A percentile compares a stretch with the other conserved stretches of the same genome.
These are phyloP conservation scores for Sphaerobolus stellatus DNA, from an alignment of 1,284 basidiomycete species.

Conservation along the genomic window DNA sequence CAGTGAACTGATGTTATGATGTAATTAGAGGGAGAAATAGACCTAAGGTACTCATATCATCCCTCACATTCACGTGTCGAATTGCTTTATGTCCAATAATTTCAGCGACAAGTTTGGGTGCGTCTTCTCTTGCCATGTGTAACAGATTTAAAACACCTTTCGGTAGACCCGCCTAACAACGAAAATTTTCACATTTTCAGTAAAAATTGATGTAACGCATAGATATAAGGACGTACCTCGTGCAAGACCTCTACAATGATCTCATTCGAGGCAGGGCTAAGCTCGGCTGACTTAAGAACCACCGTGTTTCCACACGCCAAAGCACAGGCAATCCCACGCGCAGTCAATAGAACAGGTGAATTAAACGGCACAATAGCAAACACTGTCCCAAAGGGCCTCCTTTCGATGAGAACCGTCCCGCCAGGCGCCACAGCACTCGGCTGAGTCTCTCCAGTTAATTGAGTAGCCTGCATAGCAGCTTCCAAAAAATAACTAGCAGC, in stretches of 20 bases:
- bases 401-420: conserved; percentile 30
- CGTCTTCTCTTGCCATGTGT: conserved; percentile 47
- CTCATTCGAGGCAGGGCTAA: conserved; percentile 49
- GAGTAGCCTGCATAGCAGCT: conserved; percentile 20
- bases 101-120: conserved; percentile 46
- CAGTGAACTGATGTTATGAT: conserved; percentile 56
- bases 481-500: conserved; percentile 11
- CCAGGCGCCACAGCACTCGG: conserved; percentile 24
- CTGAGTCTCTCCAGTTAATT: conserved; percentile 31
- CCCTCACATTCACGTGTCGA: conserved; percentile 42
- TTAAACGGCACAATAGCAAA: conserved; percentile 38
- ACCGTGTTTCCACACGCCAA: conserved; percentile 65
- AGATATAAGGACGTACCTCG: conserved; percentile 29
- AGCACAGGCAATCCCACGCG: conserved; percentile 52
- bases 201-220: not conserved
- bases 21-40: not conserved
- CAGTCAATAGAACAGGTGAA: conserved; percentile 42
- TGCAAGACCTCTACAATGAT: conserved; percentile 50
- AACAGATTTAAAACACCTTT: conserved; percentile 61
- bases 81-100: conserved; percentile 56
- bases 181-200: not conserved
- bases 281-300: conserved; percentile 59
- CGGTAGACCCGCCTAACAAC: conserved; percentile 53
- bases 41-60: not conserved
- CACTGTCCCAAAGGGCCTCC: conserved; percentile 31